Conservation (phyloP, 2,329 filamentous ascomycete genomes). For the Colletotrichum cuscutae region DNA sequence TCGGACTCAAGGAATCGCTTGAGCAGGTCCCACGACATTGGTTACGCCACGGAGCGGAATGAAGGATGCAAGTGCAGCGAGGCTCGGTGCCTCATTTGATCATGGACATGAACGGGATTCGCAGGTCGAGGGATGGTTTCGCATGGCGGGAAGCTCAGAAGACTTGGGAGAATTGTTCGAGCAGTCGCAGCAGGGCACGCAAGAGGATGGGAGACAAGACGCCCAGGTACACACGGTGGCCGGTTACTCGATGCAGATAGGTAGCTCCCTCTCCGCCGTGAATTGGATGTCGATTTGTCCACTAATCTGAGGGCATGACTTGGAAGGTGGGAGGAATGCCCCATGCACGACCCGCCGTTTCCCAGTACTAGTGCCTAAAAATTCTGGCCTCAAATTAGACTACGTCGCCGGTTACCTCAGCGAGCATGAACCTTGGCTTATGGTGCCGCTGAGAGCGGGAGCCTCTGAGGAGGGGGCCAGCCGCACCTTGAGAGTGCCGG, state of each 20-base stretch:
- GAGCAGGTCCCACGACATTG: constrained; percentile 87
- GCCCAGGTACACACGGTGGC: constrained; percentile 15
- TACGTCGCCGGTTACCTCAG: constrained; percentile 26
- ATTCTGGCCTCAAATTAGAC: constrained; percentile 31
- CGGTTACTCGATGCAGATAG: constrained; percentile 20
- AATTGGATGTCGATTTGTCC: constrained; percentile 32
- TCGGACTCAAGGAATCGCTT: constrained; percentile 93
- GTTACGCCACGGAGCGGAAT: constrained; percentile 45
- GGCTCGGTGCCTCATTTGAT: constrained; percentile 50
- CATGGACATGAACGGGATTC: constrained; percentile 43
- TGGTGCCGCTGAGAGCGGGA: not conserved
- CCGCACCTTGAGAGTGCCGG: constrained; percentile 4
- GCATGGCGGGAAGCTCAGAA: constrained; percentile 39
- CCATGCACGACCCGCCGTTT: constrained; percentile 31
- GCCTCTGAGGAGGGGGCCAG: not conserved
- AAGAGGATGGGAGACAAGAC: not conserved
- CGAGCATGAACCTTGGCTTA: constrained; percentile 22
- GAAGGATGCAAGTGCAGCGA: constrained; percentile 41
- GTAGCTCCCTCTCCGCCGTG: constrained; percentile 31
- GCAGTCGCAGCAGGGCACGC: constrained; percentile 8
- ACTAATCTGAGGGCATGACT: constrained; percentile 35
- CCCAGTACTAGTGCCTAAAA: constrained; percentile 22
- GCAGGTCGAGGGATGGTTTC: constrained; percentile 36
- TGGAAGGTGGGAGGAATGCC: constrained; percentile 33
- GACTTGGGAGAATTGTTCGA: not conserved